These are phyloP conservation scores for Yarrowia deformans DNA, from an alignment of 805 yeast genomes.

Conservation along the genomic window DNA sequence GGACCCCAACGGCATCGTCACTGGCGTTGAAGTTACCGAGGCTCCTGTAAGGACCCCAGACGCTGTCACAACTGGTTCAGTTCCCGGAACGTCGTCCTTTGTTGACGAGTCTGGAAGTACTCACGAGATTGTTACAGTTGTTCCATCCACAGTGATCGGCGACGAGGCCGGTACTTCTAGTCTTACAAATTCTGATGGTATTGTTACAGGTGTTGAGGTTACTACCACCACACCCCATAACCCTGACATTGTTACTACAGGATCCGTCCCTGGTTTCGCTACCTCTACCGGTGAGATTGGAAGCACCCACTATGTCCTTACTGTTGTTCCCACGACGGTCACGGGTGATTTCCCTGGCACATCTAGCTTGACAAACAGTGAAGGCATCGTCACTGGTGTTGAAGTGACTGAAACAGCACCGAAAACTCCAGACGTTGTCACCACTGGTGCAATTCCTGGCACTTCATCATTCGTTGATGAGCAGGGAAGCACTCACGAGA, in stretches of 20 bases:
- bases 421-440: background rate
- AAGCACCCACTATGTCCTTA: too few relatives aligned
- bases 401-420: background rate
- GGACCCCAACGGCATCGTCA: background rate
- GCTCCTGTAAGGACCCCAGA: background rate
- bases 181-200: background rate
- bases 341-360: too few relatives aligned
- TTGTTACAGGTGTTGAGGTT: background rate
- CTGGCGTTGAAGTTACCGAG: conserved; percentile 2
- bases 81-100: background rate
- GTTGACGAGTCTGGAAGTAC: background rate
- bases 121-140: background rate
- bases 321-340: too few relatives aligned
- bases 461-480: background rate
- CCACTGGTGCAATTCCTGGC: background rate
- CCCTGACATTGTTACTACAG: background rate
- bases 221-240: background rate
- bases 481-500: background rate
- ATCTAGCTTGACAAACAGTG: too few relatives aligned
- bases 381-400: background rate
- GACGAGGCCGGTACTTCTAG: background rate
- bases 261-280: background rate
- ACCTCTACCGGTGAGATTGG: too few relatives aligned
- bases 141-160: background rate
- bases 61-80: background rate